A percentile compares a stretch with the other conserved stretches of the same genome.
Conservation (phyloP, 805 yeast genomes). For the Cyberlindnera maclurae region DNA sequence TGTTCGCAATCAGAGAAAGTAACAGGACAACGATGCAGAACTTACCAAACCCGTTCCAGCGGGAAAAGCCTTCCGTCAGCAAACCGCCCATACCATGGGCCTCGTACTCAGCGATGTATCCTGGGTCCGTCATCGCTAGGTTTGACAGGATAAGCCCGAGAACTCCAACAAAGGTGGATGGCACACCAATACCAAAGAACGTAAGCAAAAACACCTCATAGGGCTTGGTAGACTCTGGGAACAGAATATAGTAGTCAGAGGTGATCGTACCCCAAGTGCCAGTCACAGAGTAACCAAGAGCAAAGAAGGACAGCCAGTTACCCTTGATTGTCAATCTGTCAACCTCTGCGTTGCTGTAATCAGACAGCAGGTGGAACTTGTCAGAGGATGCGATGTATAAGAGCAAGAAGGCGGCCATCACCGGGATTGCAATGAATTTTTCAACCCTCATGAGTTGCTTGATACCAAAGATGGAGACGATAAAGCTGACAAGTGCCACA, state of each 20-base stretch:
- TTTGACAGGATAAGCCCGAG: constrained; percentile 67
- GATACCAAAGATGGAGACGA: constrained; percentile 75
- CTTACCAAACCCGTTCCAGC: constrained; percentile 75
- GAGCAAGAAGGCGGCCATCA: constrained; percentile 56
- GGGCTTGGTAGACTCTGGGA: constrained; percentile 66
- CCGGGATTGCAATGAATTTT: constrained; percentile 60
- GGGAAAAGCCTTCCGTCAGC: constrained; percentile 51
- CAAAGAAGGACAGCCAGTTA: constrained; percentile 65
- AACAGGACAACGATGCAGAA: constrained; percentile 63
- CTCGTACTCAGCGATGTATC: constrained; percentile 53
- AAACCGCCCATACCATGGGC: constrained; percentile 70
- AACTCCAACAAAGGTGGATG: constrained; percentile 71
- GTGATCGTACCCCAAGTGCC: constrained; percentile 89
- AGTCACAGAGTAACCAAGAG: constrained; percentile 69
- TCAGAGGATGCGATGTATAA: constrained; percentile 57
- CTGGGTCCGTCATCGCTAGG: constrained; percentile 48
- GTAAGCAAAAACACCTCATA: constrained; percentile 51
- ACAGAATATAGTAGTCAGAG: constrained; percentile 73
- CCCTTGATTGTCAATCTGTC: constrained; percentile 44
- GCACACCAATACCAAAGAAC: constrained; percentile 57
- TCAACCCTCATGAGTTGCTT: constrained; percentile 64
- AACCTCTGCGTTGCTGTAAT: constrained; percentile 28
- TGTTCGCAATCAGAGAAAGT: constrained; percentile 73
- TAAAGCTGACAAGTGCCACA: constrained; percentile 53
- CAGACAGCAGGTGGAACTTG: constrained; percentile 30